Conservation (phyloP, 2,329 filamentous ascomycete species). For the Geosmithia putterillii region DNA sequence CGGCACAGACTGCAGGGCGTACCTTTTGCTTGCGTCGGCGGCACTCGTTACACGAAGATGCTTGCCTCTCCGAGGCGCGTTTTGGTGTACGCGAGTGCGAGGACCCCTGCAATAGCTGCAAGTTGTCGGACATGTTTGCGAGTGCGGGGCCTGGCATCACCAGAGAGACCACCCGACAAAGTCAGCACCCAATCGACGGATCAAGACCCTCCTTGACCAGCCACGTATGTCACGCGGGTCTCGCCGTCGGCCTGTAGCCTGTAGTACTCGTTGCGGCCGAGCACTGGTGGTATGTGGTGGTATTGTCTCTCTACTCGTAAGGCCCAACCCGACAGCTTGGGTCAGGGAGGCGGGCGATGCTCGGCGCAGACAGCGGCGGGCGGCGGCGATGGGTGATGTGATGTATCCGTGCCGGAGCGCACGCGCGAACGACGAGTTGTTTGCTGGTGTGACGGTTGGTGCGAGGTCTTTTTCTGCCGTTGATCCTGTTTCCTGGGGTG, state of each 20-base stretch:
- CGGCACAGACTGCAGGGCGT: too few species aligned
- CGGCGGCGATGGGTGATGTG: too few species aligned
- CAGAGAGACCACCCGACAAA: too few species aligned
- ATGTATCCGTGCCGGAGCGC: neutral
- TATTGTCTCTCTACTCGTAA: too few species aligned
- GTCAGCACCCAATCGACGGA: neutral
- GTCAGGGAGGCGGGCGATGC: too few species aligned
- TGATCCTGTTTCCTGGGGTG: neutral
- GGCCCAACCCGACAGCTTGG: too few species aligned
- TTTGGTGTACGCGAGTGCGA: conserved; percentile 7
- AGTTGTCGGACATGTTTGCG: conserved; percentile 19
- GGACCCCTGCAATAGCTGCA: conserved; percentile 12
- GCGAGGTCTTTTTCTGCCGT: neutral
- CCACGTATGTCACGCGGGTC: neutral
- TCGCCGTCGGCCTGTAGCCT: too few species aligned
- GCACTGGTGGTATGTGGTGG: too few species aligned
- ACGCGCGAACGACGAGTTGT: neutral
- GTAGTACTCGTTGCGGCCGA: too few species aligned
- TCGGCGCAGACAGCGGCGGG: neutral
- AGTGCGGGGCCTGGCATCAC: neutral
- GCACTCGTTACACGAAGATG: conserved; percentile 37
- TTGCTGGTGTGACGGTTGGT: neutral
- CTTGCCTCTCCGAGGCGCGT: conserved; percentile 11
- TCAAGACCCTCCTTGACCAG: neutral
- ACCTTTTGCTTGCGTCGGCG: conserved; percentile 40